Base-by-base conservation (phyloP, 2,329 filamentous ascomycete genomes). In the Penicillium thymicola region DNA sequence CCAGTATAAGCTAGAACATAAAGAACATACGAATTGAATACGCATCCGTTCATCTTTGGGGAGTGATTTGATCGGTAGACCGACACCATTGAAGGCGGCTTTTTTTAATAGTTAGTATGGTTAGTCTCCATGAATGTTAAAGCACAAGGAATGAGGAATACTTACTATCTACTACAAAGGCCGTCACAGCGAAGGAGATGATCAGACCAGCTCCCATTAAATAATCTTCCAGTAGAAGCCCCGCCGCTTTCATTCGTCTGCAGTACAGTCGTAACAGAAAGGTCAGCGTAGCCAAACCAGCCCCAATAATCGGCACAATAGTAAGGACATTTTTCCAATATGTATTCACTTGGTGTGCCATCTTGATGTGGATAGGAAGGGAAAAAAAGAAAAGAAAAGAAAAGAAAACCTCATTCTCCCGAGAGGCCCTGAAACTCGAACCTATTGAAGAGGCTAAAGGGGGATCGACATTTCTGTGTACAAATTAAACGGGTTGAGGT, bases 151-250 rank as follows among this genome's bases (percentile, higher is more conserved):
- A 21, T 21, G 21, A 21, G 32, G 14, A 13, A 34, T 5, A 57
- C 59, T 56, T 30, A 59, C 60, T 43, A 27, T 57, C 52, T 34
- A 60, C 41, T 11, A 52, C 45, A 28, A 45, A 60, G 4, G 43
- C 52, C n/a, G 63, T 57, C 59, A 11, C 60, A 51, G 18, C 55
- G 5, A 38, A 64, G n/a, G 58, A 60, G 21, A 48, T 44, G 4
- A 65, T 16, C 10, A 66, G 14, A 9, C 63, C 63, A 4, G 55
- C 30, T 0, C 59, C 64, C 54, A 66, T 59, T 34, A 65, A 49
- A 7, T 54, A 2, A 40, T 66, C 63, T n/a, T 63, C 61, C 4
- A 55, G 9, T 4, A 55, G 53, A 2, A 61, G 11, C 23, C 37
- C 46, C n/a, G 51, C 48, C 2, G 28, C 34, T 4, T 54, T 37